Percentiles rank a stretch among this genome's conserved stretches.
Evolutionary conservation across 148 eudicot species (phyloP).

Genomic region (Nepenthes gracilis): DNA sequence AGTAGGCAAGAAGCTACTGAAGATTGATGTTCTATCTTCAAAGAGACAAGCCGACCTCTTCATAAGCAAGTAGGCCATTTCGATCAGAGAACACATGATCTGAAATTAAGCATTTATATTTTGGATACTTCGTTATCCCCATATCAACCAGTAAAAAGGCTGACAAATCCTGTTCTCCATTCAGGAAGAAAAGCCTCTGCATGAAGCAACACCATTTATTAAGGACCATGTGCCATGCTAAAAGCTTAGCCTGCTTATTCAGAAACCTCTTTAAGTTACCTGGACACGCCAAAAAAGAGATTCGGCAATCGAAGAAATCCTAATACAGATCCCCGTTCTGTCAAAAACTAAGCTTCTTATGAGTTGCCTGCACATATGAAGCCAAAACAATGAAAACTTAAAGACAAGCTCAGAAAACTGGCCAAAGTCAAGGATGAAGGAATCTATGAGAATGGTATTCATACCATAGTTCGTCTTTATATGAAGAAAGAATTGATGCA

Average conservation of each 20-base stretch:
- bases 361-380: constrained; percentile 35
- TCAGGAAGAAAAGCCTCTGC: constrained; percentile 88
- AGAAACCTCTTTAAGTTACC: constrained; percentile 29
- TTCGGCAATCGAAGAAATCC: constrained; percentile 57
- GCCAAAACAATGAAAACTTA: constrained; percentile 2
- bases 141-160: constrained; percentile 76
- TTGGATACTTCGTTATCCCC: constrained; percentile 77
- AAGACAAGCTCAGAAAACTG: not conserved
- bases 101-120: constrained; percentile 51
- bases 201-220: constrained; percentile 13
- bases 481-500: constrained; percentile 43
- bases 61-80: constrained; percentile 68
- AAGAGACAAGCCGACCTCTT: constrained; percentile 51
- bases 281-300: constrained; percentile 83
- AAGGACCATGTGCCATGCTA: not conserved
- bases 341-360: constrained; percentile 39
- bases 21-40: constrained; percentile 5
- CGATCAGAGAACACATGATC: constrained; percentile 41
- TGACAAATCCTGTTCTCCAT: constrained; percentile 81
- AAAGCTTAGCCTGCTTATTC: not conserved
- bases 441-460: constrained; percentile 1
- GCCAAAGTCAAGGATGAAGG: not conserved
- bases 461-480: constrained; percentile 48
- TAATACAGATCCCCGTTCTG: constrained; percentile 47
- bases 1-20: constrained; percentile 8